Percentiles rank a stretch among this genome's conserved stretches.
These are phyloP conservation scores for Paracoccidioides lutzii DNA, from an alignment of 2,329 filamentous ascomycete genomes.

Conservation along the genomic window DNA sequence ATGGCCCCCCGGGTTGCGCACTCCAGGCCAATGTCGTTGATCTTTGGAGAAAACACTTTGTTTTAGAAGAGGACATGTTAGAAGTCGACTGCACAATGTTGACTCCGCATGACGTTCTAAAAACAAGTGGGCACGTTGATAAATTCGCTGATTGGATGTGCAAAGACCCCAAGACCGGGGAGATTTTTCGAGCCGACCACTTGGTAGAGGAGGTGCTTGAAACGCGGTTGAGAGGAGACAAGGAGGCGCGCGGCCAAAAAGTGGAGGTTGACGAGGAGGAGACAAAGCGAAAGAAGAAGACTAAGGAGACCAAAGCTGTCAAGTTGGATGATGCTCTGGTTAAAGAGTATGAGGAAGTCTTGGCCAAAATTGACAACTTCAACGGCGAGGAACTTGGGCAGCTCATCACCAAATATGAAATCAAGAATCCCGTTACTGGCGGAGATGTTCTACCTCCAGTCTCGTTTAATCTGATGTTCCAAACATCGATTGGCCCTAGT, in stretches of 20 bases:
- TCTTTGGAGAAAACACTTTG: conserved; percentile 84
- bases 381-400: conserved; percentile 72
- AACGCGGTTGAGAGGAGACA: conserved; percentile 73
- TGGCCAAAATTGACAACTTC: conserved; percentile 95
- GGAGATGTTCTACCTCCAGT: conserved; percentile 67
- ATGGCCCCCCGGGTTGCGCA: conserved; percentile 76
- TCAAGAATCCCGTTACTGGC: conserved; percentile 74
- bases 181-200: conserved; percentile 92
- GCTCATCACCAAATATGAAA: conserved; percentile 81
- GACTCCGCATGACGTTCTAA: conserved; percentile 84
- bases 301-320: conserved; percentile 61
- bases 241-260: conserved; percentile 77
- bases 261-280: conserved; percentile 55
- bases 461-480: conserved; percentile 98
- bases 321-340: conserved; percentile 79
- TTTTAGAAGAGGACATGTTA: conserved; percentile 87
- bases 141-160: conserved; percentile 99
- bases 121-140: conserved; percentile 92
- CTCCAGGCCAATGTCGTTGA: conserved; percentile 82
- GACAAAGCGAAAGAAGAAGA: conserved; percentile 79
- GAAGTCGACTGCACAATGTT: conserved; percentile 90
- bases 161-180: conserved; percentile 94
- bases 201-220: conserved; percentile 91
- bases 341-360: conserved; percentile 77
- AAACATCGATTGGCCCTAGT: conserved; percentile 85